These are phyloP conservation scores for Phytophthora tentaculata DNA, from an alignment of 352 stramenopile species.

Conservation along the genomic window DNA sequence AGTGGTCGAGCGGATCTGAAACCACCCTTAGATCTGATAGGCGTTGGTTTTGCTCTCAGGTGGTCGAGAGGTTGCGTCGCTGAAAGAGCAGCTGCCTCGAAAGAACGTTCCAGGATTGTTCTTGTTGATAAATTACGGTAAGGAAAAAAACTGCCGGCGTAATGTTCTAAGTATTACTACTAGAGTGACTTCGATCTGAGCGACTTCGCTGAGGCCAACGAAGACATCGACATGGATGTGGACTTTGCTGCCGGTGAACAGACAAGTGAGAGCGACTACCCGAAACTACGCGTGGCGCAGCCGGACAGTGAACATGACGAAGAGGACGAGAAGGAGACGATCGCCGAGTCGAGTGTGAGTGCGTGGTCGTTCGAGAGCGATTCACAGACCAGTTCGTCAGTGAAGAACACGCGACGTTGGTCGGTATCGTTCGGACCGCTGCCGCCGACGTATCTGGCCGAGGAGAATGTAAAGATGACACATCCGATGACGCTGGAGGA, in stretches of 20 bases:
- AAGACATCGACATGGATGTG: constrained; percentile 38
- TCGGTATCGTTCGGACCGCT: constrained; percentile 42
- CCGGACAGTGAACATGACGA: background rate
- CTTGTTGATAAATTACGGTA: no score
- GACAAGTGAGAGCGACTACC: constrained; percentile 11
- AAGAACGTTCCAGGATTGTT: no score
- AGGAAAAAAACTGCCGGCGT: no score
- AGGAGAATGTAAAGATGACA: constrained; percentile 26
- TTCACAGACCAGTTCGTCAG: constrained; percentile 34
- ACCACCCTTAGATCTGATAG: no score
- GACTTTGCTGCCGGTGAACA: constrained; percentile 17
- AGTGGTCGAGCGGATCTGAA: no score
- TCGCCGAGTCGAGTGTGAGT: constrained; percentile 23
- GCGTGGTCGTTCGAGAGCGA: constrained; percentile 40
- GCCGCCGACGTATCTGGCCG: constrained; percentile 6
- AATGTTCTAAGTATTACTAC: no score
- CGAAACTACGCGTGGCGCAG: constrained; percentile 25
- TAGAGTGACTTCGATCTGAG: constrained; percentile 47
- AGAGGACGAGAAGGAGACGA: constrained; percentile 23
- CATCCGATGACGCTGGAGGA: constrained; percentile 24
- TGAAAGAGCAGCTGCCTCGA: no score
- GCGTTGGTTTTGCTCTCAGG: no score
- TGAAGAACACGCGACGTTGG: constrained; percentile 32
- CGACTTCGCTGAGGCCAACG: constrained; percentile 36
- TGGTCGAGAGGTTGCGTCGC: no score